Evolutionary conservation across 1,139 yeast species (phyloP), one percentile per base, ranked within the genome.

Genomic region (Sugiyamaella neomexicana): DNA sequence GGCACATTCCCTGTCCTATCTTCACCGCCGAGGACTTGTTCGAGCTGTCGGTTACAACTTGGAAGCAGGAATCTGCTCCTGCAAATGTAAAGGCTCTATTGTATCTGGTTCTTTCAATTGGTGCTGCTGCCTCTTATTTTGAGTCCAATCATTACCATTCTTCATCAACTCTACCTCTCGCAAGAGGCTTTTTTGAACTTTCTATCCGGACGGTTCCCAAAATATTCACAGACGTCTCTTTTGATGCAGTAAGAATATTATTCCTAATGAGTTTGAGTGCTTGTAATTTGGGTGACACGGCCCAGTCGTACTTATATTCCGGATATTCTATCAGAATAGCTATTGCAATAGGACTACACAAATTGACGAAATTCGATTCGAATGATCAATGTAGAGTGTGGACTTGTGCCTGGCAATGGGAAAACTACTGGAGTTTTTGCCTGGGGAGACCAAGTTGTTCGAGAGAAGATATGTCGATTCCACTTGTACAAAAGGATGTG

Each of bases 381-480:
- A 36, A 36, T n/a, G 17, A 36, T 36, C 39, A 36, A 36, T 36
- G 39, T 36, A 36, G 39, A 36, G 39, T 36, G 9, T 36, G 39
- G 39, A 36, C n/a, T 7, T 36, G 39, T 36, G 39, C 39, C 39
- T 36, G 39, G 39, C 39, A 36, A 36, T 36, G 39, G 39, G 39
- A 36, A 13, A 36, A 36, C 39, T 36, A 36, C 13, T 36, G 39
- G 39, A 36, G 39, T 16, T 36, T 36, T 16, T 36, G 39, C 16
- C 17, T 36, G 39, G 39, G 39, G 7, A 36, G 39, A n/a, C 39
- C 39, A n/a, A 36, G 39, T 8, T 36, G 39, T 13, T 36, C 39
- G 17, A 36, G 39, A 36, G 39, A 36, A 36, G 39, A 36, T 36
- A 36, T 36, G 39, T 36, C 39, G 7, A 36, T 36, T 36, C 39